Evolutionary conservation across 805 yeast species (phyloP), one percentile per base, ranked within the genome.

Genomic region (Saturnispora zaruensis): DNA sequence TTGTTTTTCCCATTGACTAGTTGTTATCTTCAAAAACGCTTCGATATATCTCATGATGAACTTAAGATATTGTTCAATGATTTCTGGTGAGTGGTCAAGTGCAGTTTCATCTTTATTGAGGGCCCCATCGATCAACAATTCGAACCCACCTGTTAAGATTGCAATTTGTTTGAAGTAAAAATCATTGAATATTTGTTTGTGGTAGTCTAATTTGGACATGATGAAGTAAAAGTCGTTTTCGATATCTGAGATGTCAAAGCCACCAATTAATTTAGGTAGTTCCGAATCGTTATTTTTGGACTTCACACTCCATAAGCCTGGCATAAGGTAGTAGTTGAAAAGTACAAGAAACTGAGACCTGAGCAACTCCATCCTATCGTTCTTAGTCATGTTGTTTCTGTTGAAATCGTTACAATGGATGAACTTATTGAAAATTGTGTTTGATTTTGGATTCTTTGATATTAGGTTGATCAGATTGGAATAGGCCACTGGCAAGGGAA

Each of bases 401-500:
- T 61, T 55, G 14, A 59, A 54, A 3, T 56, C 52, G 48, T 63
- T 59, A 25, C 58, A 57, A 8, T 54, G 44, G 41, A 61, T 65
- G 38, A 64, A 64, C 40, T 58, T 59, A 40, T 59, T 57, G 48
- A 62, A 48, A 21, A 64, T 54, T 7, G 62, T 56, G 48, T 58
- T 62, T 48, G 45, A 59, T 50, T 60, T 66, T 53, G 62, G 71
- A 54, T 60, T 66, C 60, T 56, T 72, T 46, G 62, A 71, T 40
- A 60, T 66, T 41, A 58, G 55, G 32, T 66, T 65, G 3, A 70
- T 58, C 53, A 81, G 66, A 57, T 78, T 80, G 28, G 63, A 61
- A 14, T 72, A 58, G 0, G 83, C 84, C 20, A 77, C 65, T 18
- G 65, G 63, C 45, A 70, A 69, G 21, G 78, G 74, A 28, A 74